These are phyloP conservation scores for Phylloporus arenicola DNA, from an alignment of 768 basidiomycete genomes.

Conservation along the genomic window DNA sequence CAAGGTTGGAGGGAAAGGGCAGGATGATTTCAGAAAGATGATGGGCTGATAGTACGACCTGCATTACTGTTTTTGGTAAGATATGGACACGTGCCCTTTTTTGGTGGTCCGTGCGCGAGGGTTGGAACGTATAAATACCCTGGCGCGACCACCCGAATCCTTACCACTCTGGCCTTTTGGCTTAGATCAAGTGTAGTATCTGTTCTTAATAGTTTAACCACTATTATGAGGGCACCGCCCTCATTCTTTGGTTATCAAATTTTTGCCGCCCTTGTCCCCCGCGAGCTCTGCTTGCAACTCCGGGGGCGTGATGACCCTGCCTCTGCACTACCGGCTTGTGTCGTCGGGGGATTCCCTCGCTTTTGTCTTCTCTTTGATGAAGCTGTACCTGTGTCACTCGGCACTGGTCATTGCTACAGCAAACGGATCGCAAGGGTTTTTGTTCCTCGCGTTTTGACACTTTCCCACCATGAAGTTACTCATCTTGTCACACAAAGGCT, in stretches of 20 bases:
- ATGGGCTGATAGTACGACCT: constrained; percentile 32
- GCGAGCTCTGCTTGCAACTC: constrained; percentile 13
- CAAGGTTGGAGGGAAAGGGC: constrained; percentile 33
- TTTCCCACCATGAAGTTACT: too few species aligned
- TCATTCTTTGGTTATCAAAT: constrained; percentile 51
- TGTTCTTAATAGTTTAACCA: constrained; percentile 60
- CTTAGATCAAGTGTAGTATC: constrained; percentile 79
- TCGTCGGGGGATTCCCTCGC: constrained; percentile 7
- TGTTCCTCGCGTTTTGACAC: too few species aligned
- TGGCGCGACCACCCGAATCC: not conserved
- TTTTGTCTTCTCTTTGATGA: constrained; percentile 1
- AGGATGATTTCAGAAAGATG: constrained; percentile 87
- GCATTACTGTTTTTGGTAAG: not conserved
- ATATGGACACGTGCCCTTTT: too few species aligned
- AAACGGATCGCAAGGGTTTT: constrained; percentile 1
- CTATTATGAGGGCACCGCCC: constrained; percentile 54
- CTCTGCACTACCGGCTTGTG: constrained; percentile 5
- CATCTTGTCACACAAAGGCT: too few species aligned
- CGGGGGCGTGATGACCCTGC: constrained; percentile 8
- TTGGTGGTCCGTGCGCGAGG: constrained; percentile 1
- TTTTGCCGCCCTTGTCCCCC: constrained; percentile 25
- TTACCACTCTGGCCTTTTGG: constrained; percentile 49
- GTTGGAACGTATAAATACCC: not conserved
- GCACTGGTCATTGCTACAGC: not conserved
- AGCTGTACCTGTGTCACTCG: not conserved